These are phyloP conservation scores for Cicer bijugum DNA, from an alignment of 306 rosid species.

Conservation along the genomic window DNA sequence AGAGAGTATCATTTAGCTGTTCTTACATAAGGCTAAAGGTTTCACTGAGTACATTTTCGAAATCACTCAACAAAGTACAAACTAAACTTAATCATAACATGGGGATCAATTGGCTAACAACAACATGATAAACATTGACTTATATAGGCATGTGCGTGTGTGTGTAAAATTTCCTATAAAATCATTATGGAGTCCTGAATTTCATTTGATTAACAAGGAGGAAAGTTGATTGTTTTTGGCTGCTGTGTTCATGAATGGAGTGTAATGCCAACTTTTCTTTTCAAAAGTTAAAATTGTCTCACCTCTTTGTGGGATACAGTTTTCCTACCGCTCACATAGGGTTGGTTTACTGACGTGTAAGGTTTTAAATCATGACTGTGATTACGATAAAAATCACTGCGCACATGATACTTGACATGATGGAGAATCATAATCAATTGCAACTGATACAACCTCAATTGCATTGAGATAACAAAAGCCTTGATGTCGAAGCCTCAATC, in stretches of 20 bases:
- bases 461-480: not conserved
- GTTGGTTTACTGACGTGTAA: not conserved
- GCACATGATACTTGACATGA: not conserved
- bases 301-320: not conserved
- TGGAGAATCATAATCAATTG: not conserved
- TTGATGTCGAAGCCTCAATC: not conserved
- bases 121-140: not conserved
- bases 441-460: not conserved
- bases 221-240: not conserved
- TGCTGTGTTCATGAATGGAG: not conserved
- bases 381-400: not conserved
- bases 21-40: slow-evolving; percentile 13
- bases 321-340: not conserved
- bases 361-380: not conserved
- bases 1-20: not conserved
- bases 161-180: not conserved
- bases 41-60: not conserved
- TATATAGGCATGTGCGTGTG: not conserved
- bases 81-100: not conserved
- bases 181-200: not conserved
- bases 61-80: not conserved
- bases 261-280: not conserved
- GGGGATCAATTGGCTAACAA: not conserved
- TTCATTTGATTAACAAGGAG: not conserved
- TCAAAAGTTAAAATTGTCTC: too few species aligned